These are phyloP conservation scores for Stagonosporopsis vannaccii DNA, from an alignment of 2,329 filamentous ascomycete genomes.

Conservation along the genomic window DNA sequence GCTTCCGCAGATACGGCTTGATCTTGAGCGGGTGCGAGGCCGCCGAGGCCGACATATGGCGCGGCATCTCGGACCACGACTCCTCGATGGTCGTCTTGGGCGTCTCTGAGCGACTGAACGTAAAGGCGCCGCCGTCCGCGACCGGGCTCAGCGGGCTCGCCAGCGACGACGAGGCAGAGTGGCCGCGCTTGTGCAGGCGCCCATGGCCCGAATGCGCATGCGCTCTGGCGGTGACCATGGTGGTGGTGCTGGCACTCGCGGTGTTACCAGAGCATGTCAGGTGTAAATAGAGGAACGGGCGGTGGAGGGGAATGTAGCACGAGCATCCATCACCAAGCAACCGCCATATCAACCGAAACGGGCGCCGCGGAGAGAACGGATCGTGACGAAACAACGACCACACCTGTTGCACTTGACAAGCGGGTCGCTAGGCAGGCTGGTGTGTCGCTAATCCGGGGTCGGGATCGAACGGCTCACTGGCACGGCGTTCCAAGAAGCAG, in stretches of 20 bases:
- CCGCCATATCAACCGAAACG: conserved; percentile 19
- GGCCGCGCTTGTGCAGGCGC: conserved; percentile 51
- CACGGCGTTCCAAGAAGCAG: conserved; percentile 9
- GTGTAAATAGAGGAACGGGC: conserved; percentile 11
- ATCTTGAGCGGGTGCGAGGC: conserved; percentile 52
- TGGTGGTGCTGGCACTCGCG: conserved; percentile 20
- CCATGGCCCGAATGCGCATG: conserved; percentile 43
- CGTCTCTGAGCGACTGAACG: conserved; percentile 46
- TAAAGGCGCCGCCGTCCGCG: conserved; percentile 36
- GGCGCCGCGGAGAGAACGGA: conserved; percentile 20
- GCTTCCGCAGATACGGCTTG: conserved; percentile 64
- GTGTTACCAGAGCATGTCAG: conserved; percentile 28
- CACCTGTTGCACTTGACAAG: conserved; percentile 3
- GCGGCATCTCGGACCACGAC: conserved; percentile 38
- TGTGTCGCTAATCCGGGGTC: conserved; percentile 15
- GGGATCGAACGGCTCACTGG: conserved; percentile 7
- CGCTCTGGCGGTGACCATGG: conserved; percentile 30
- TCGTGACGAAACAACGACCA: conserved; percentile 19
- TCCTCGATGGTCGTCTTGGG: conserved; percentile 46
- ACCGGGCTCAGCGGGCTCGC: conserved; percentile 45
- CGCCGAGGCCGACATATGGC: conserved; percentile 35
- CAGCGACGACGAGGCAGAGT: conserved; percentile 50
- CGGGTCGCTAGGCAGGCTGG: conserved; percentile 12
- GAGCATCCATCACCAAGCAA: conserved; percentile 34
- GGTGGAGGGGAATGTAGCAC: conserved; percentile 21